Conservation (phyloP, 768 basidiomycete genomes). For the Clathrus columnatus region DNA sequence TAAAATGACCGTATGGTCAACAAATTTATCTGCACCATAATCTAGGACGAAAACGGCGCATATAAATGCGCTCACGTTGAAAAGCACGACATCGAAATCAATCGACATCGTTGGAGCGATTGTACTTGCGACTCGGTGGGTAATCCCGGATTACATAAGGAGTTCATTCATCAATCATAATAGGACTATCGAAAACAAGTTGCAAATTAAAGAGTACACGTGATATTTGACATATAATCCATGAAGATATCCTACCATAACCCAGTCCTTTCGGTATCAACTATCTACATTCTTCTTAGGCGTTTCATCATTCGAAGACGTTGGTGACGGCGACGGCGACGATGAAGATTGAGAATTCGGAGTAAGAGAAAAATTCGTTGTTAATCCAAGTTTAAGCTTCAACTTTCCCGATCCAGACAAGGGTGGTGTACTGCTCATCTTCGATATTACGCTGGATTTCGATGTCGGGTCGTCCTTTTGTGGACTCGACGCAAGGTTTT, state of each 20-base stretch:
- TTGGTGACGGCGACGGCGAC: conserved; percentile 29
- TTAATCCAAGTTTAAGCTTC: conserved; percentile 56
- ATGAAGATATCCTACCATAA: background rate
- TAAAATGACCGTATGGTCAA: too few species aligned
- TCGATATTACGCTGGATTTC: background rate
- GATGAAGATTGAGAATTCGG: conserved; percentile 50
- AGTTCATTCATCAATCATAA: too few species aligned
- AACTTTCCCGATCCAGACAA: conserved; percentile 56
- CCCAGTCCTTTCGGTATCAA: background rate
- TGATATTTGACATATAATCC: background rate
- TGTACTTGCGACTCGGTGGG: too few species aligned
- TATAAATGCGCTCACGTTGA: too few species aligned
- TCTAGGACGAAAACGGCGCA: too few species aligned
- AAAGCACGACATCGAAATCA: too few species aligned
- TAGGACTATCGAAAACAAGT: background rate
- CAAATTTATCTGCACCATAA: too few species aligned
- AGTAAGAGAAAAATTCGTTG: conserved; percentile 28
- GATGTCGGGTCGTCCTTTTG: conserved; percentile 29
- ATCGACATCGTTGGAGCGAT: too few species aligned
- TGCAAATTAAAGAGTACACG: background rate
- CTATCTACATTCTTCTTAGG: background rate
- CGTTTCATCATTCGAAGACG: conserved; percentile 41
- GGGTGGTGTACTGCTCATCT: conserved; percentile 23
- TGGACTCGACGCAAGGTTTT: conserved; percentile 33
- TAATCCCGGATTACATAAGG: too few species aligned